These are phyloP conservation scores for Marvania coccoides DNA, from an alignment of 139 green algal species.

Conservation along the genomic window DNA sequence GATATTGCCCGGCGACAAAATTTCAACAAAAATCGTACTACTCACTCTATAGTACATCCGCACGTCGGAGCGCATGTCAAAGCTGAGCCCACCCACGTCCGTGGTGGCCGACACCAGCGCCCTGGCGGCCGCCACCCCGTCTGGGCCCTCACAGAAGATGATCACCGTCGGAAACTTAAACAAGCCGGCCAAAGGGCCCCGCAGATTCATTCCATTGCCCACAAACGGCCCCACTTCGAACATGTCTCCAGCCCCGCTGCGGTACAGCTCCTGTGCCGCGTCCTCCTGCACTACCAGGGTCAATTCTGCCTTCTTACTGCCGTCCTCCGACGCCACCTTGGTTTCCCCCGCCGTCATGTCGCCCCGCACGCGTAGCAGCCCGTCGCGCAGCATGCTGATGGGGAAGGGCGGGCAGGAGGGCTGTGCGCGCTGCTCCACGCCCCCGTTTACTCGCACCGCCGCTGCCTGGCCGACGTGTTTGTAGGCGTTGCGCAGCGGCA, in stretches of 20 bases:
- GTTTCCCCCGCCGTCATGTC: slow-evolving; percentile 62
- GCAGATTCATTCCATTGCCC: slow-evolving; percentile 56
- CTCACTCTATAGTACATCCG: slow-evolving; percentile 70
- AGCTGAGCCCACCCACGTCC: slow-evolving; percentile 39
- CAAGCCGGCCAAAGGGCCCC: slow-evolving; percentile 35
- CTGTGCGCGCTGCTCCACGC: slow-evolving; percentile 20
- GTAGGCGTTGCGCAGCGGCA: slow-evolving; percentile 72
- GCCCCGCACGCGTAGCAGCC: slow-evolving; percentile 51
- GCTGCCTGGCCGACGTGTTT: slow-evolving; percentile 56
- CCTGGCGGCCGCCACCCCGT: slow-evolving; percentile 54
- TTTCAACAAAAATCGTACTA: background rate
- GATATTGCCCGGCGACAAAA: too few relatives aligned
- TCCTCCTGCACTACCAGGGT: slow-evolving; percentile 50
- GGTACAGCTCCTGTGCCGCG: slow-evolving; percentile 55
- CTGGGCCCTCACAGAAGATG: slow-evolving; percentile 42
- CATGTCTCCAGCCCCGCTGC: slow-evolving; percentile 33
- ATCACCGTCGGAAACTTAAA: slow-evolving; percentile 62
- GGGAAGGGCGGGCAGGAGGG: slow-evolving; percentile 28
- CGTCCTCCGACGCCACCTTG: slow-evolving; percentile 35
- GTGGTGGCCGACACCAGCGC: slow-evolving; percentile 52
- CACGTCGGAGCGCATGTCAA: slow-evolving; percentile 44
- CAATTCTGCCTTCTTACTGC: slow-evolving; percentile 24
- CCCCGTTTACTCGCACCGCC: slow-evolving; percentile 51
- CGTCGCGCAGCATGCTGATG: slow-evolving; percentile 32
- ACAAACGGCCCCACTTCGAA: slow-evolving; percentile 67